Evolutionary conservation across 2,329 filamentous ascomycete genomes (phyloP).

Genomic region (Sporothrix phasma): DNA sequence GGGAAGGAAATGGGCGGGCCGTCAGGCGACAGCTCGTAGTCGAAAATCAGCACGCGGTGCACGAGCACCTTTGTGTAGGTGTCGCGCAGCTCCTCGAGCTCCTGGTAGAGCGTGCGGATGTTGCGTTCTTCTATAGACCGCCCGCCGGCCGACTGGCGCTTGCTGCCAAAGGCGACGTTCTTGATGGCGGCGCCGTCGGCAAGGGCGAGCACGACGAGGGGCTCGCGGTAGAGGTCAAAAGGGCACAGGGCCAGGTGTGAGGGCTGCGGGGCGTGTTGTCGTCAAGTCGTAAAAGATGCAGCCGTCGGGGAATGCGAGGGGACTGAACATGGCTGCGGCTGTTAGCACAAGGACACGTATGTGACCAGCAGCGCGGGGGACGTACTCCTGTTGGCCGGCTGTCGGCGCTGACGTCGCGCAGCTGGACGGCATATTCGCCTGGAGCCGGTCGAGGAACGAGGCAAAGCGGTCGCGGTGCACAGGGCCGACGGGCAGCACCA

Average conservation of each 20-base stretch:
- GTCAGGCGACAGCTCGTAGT: slow-evolving; percentile 46
- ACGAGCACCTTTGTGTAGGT: slow-evolving; percentile 66
- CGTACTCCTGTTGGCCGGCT: slow-evolving; percentile 73
- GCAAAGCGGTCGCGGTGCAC: slow-evolving; percentile 76
- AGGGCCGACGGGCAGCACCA: slow-evolving; percentile 76
- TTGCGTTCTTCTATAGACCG: slow-evolving; percentile 46
- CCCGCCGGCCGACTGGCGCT: slow-evolving; percentile 43
- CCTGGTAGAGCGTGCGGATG: slow-evolving; percentile 50
- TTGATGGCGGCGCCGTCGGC: slow-evolving; percentile 68
- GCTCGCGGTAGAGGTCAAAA: slow-evolving; percentile 83
- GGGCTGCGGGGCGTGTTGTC: slow-evolving; percentile 65
- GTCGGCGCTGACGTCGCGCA: slow-evolving; percentile 81
- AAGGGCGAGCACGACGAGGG: slow-evolving; percentile 72
- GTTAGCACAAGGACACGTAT: not conserved
- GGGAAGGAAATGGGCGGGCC: slow-evolving; percentile 46
- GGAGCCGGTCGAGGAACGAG: slow-evolving; percentile 67
- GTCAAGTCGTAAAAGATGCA: slow-evolving; percentile 82
- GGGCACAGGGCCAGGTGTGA: slow-evolving; percentile 73
- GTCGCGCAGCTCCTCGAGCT: slow-evolving; percentile 61
- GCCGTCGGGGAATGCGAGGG: slow-evolving; percentile 75
- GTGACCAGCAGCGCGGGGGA: slow-evolving; percentile 13
- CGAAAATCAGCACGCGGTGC: slow-evolving; percentile 72
- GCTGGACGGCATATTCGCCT: slow-evolving; percentile 69
- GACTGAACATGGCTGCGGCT: slow-evolving; percentile 77
- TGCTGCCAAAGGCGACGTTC: slow-evolving; percentile 39